Percentiles rank a stretch among this genome's conserved stretches.
Evolutionary conservation across 768 basidiomycete species (phyloP).

Genomic region (Phallus indusiatus): DNA sequence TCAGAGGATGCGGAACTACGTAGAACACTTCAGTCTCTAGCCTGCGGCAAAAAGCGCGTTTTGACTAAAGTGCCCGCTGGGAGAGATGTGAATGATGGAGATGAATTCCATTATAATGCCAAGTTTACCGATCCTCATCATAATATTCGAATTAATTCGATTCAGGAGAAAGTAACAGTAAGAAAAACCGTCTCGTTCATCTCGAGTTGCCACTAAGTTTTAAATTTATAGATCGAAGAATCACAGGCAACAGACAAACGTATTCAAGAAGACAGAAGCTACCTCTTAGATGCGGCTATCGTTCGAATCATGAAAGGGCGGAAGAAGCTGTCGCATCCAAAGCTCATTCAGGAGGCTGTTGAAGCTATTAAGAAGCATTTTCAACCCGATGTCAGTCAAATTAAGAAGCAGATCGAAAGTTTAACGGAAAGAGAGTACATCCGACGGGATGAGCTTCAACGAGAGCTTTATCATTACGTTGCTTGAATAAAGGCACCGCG

Average conservation of each 20-base stretch:
- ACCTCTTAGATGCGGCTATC: slow-evolving; percentile 87
- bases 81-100: slow-evolving; percentile 64
- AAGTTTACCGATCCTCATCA: slow-evolving; percentile 70
- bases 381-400: slow-evolving; percentile 69
- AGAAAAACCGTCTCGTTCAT: slow-evolving; percentile 19
- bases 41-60: slow-evolving; percentile 84
- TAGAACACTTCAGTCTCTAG: slow-evolving; percentile 86
- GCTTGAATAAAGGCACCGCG: slow-evolving; percentile 33
- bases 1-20: slow-evolving; percentile 64
- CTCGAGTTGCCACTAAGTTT: background rate
- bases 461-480: slow-evolving; percentile 67
- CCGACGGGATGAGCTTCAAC: slow-evolving; percentile 63
- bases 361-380: slow-evolving; percentile 86
- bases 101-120: slow-evolving; percentile 74
- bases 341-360: slow-evolving; percentile 74
- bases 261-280: slow-evolving; percentile 81
- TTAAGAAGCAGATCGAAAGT: slow-evolving; percentile 76
- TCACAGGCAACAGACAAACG: slow-evolving; percentile 68
- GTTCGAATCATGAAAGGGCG: slow-evolving; percentile 93
- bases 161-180: slow-evolving; percentile 89
- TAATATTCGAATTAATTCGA: slow-evolving; percentile 89
- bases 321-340: slow-evolving; percentile 73
- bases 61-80: slow-evolving; percentile 72
- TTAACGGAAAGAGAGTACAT: slow-evolving; percentile 85
- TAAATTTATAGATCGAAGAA: slow-evolving; percentile 65